Conservation (phyloP, 164 flowering plant genomes). For the Berberis vulgaris region DNA sequence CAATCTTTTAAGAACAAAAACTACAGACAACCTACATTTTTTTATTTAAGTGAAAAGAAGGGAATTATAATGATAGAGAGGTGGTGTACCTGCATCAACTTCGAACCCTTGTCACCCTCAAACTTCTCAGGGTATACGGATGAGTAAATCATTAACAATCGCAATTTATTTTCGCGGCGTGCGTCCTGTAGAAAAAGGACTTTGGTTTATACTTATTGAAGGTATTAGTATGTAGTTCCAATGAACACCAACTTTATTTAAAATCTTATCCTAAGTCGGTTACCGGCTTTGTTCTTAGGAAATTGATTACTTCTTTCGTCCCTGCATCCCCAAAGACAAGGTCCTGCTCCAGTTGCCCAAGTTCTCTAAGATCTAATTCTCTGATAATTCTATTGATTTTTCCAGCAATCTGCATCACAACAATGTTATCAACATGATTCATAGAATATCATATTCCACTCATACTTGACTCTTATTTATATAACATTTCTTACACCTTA, state of each 20-base stretch:
- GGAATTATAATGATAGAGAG: neutral
- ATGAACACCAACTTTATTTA: constrained; percentile 1
- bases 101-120: constrained; percentile 89
- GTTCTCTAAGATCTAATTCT: constrained; percentile 67
- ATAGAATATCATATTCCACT: too few relatives aligned
- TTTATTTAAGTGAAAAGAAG: too few relatives aligned
- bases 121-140: constrained; percentile 85
- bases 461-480: too few relatives aligned
- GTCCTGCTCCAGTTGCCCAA: constrained; percentile 94
- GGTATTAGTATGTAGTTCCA: constrained; percentile 1
- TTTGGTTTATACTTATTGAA: constrained; percentile 5
- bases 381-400: constrained; percentile 65
- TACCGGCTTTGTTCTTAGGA: constrained; percentile 67
- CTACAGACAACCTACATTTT: too few relatives aligned
- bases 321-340: constrained; percentile 98
- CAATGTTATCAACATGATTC: constrained; percentile 9
- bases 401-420: constrained; percentile 71
- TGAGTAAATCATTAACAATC: constrained; percentile 90
- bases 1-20: too few relatives aligned
- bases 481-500: too few relatives aligned
- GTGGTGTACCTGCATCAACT: constrained; percentile 76
- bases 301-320: constrained; percentile 80
- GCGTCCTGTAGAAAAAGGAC: constrained; percentile 50
- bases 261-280: neutral
- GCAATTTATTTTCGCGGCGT: constrained; percentile 67